Percentiles rank a stretch among this genome's conserved stretches.
These are phyloP conservation scores for Pyrenopolyporus hunteri DNA, from an alignment of 495 filamentous ascomycete species.

Conservation along the genomic window DNA sequence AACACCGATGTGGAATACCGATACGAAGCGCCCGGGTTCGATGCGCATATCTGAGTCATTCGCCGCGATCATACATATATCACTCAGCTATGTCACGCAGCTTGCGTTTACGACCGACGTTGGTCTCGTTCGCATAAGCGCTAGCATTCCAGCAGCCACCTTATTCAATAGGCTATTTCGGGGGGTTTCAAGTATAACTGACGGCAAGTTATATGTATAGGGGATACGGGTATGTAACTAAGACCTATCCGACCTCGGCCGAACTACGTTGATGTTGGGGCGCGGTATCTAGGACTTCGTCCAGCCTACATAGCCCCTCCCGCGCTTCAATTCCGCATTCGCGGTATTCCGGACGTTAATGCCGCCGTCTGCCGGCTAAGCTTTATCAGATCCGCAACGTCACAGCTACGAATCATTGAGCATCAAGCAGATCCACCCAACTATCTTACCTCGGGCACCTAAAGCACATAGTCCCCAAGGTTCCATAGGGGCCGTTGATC, in stretches of 20 bases:
- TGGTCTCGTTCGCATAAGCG: not conserved
- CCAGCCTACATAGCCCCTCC: too few relatives aligned
- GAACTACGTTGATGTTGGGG: not conserved
- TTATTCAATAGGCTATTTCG: too few relatives aligned
- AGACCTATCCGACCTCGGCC: slow-evolving; percentile 13
- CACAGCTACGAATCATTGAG: too few relatives aligned
- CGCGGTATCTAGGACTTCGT: too few relatives aligned
- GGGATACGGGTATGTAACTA: not conserved
- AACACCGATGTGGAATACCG: not conserved
- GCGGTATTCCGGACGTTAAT: not conserved
- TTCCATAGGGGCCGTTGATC: not conserved
- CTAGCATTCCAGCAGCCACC: not conserved
- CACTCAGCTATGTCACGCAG: too few relatives aligned
- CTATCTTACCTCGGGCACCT: not conserved
- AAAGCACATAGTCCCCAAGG: too few relatives aligned
- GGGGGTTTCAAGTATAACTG: too few relatives aligned
- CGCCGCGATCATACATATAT: not conserved
- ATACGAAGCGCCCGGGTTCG: too few relatives aligned
- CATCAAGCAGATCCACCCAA: too few relatives aligned
- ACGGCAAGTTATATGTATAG: too few relatives aligned
- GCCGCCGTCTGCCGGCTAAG: too few relatives aligned
- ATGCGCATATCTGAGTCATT: slow-evolving; percentile 6
- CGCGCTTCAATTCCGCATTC: too few relatives aligned
- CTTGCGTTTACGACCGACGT: not conserved
- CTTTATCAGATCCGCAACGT: not conserved